Conservation (phyloP, 139 green algal genomes). For the Picochlorum sp. region DNA sequence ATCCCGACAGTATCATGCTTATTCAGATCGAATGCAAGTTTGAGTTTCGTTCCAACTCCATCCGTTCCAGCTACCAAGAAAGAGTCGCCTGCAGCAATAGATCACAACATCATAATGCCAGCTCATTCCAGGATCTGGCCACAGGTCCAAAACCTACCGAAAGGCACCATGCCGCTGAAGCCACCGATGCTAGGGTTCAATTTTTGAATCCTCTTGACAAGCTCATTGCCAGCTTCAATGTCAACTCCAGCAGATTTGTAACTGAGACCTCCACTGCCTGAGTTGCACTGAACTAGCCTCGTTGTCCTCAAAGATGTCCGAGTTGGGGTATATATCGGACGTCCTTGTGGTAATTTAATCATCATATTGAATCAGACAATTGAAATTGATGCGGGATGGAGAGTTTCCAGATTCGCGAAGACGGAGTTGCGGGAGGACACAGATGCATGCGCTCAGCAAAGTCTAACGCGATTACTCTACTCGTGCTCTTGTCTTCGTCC, state of each 20-base stretch:
- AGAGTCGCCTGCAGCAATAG: conserved; percentile 58
- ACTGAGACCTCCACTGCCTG: conserved; percentile 29
- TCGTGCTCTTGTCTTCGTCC: no score
- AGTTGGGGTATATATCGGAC: neutral
- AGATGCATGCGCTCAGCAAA: no score
- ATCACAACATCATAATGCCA: neutral
- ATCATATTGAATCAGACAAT: no score
- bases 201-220: conserved; percentile 87
- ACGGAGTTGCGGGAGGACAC: no score
- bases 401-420: no score
- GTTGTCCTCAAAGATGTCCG: neutral
- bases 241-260: conserved; percentile 93
- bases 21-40: conserved; percentile 92
- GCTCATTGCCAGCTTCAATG: conserved; percentile 94
- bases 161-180: conserved; percentile 92
- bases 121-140: neutral
- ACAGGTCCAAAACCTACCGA: conserved; percentile 46
- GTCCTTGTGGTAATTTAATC: no score
- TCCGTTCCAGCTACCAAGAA: conserved; percentile 95
- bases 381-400: no score
- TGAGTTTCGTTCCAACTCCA: conserved; percentile 97
- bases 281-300: neutral
- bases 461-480: no score
- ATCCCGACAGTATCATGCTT: conserved; percentile 97
- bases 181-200: conserved; percentile 88